These are phyloP conservation scores for Pestalotiopsis sp. DNA, from an alignment of 2,329 filamentous ascomycete species.

Conservation along the genomic window DNA sequence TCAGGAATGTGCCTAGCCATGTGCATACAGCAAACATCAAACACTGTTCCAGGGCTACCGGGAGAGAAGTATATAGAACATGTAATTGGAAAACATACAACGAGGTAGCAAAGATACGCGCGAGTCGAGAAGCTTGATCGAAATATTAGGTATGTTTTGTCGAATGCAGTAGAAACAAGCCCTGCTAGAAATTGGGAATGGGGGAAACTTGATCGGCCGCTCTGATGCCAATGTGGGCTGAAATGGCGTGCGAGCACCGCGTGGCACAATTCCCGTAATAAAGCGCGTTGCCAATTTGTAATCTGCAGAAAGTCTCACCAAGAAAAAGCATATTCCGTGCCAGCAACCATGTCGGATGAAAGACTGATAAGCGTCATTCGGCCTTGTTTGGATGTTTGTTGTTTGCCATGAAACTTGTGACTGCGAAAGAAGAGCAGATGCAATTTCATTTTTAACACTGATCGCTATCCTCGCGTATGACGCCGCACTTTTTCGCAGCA, in stretches of 20 bases:
- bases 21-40: too few species aligned
- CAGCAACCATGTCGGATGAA: background rate
- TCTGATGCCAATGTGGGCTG: background rate
- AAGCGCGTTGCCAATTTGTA: background rate
- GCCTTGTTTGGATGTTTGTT: background rate
- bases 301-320: background rate
- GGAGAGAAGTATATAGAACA: too few species aligned
- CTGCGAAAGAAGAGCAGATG: background rate
- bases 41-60: too few species aligned
- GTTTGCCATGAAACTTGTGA: too few species aligned
- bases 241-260: conserved; percentile 5
- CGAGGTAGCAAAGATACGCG: too few species aligned
- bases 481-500: too few species aligned
- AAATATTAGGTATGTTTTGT: background rate
- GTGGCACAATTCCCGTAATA: background rate
- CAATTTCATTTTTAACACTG: background rate
- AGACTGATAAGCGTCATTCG: background rate
- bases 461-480: too few species aligned
- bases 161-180: background rate
- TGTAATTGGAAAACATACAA: too few species aligned
- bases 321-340: background rate
- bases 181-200: background rate
- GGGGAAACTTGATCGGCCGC: background rate
- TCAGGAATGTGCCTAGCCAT: too few species aligned
- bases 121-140: background rate